phyloP scores from a whole-genome alignment of 306 rosid genomes.

The Fagus crenata region DNA sequence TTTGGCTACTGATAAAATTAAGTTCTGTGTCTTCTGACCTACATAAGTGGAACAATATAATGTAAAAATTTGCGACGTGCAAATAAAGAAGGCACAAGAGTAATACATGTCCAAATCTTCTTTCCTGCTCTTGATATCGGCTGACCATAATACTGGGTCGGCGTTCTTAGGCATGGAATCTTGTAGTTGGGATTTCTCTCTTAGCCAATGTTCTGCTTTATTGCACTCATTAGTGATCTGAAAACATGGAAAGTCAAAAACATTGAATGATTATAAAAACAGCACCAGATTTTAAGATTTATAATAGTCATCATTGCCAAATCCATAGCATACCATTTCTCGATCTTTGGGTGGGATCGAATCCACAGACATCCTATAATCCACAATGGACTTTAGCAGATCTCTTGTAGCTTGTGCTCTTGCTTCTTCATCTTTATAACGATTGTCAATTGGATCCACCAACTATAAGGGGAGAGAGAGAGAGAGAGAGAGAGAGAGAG shows the following conservation, averaged over 20 bases:
- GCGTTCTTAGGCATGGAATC: conserved; percentile 57
- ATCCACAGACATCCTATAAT: conserved; percentile 37
- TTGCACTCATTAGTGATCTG: conserved; percentile 61
- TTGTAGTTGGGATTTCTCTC: conserved; percentile 64
- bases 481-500: conserved; percentile 17
- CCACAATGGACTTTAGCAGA: conserved; percentile 43
- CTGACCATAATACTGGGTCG: conserved; percentile 64
- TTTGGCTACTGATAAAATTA: too few relatives aligned
- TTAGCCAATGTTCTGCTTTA: conserved; percentile 73
- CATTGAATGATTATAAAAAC: conserved; percentile 13
- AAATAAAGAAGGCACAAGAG: conserved; percentile 22
- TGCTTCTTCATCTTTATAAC: conserved; percentile 65
- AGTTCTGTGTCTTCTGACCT: neutral
- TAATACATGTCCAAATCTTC: conserved; percentile 65
- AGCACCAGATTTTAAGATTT: neutral
- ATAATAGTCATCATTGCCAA: neutral
- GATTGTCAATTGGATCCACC: conserved; percentile 70
- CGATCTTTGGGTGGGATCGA: conserved; percentile 39
- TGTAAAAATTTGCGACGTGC: neutral
- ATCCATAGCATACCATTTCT: conserved; percentile 35
- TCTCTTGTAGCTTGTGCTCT: conserved; percentile 57
- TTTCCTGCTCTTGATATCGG: conserved; percentile 55
- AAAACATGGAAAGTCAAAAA: conserved; percentile 11
- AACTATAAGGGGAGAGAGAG: conserved; percentile 40
- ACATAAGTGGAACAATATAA: conserved; percentile 6